Evolutionary conservation across 345 rosid genomes (phyloP).

Genomic region (Zanthoxylum bungeanum): DNA sequence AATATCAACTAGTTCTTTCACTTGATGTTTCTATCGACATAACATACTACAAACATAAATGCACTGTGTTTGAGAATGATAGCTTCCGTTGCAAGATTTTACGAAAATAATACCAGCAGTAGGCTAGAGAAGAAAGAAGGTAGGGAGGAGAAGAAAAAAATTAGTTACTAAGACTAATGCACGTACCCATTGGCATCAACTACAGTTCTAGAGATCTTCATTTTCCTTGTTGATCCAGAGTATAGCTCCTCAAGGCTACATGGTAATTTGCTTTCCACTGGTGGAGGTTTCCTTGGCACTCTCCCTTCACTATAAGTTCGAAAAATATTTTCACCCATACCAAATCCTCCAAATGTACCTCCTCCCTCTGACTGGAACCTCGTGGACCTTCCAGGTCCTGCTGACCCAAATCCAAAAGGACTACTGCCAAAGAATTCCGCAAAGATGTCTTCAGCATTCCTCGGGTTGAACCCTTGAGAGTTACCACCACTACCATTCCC

Average conservation of each 20-base stretch:
- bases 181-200: slow-evolving; percentile 69
- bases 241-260: slow-evolving; percentile 91
- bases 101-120: neutral
- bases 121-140: neutral
- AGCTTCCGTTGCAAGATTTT: neutral
- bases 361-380: slow-evolving; percentile 81
- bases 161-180: neutral
- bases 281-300: slow-evolving; percentile 67
- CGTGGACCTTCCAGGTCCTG: slow-evolving; percentile 63
- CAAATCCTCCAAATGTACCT: slow-evolving; percentile 56
- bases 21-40: neutral
- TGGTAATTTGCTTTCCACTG: slow-evolving; percentile 86
- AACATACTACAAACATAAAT: neutral
- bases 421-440: slow-evolving; percentile 94
- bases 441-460: slow-evolving; percentile 95
- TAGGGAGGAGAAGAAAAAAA: neutral
- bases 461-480: slow-evolving; percentile 72
- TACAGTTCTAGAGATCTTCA: slow-evolving; percentile 93
- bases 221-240: slow-evolving; percentile 87
- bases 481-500: slow-evolving; percentile 33
- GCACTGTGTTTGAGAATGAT: neutral
- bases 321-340: slow-evolving; percentile 53
- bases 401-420: slow-evolving; percentile 77
- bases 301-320: slow-evolving; percentile 61
- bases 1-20: neutral